Conservation (phyloP, 208 protist species). For the Wallacemonas sp. region DNA sequence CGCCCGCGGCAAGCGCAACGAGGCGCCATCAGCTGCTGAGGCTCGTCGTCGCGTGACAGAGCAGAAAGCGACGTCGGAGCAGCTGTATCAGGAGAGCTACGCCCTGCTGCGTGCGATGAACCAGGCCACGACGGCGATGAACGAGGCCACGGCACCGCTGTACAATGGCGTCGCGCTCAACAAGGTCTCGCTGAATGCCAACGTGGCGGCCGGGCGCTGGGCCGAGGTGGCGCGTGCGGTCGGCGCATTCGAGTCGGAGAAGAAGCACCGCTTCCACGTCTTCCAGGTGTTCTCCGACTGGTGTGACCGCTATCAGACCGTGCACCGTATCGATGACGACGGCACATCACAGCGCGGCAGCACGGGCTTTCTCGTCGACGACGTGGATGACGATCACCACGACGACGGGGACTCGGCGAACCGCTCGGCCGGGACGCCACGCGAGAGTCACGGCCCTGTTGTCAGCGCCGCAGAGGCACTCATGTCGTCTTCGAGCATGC, state of each 20-base stretch:
- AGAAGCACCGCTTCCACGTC: constrained; percentile 69
- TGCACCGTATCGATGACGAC: not conserved
- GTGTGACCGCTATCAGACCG: constrained; percentile 43
- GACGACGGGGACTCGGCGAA: constrained; percentile 10
- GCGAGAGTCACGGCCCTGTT: not conserved
- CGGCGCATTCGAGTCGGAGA: constrained; percentile 66
- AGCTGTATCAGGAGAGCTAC: constrained; percentile 65
- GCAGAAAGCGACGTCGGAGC: constrained; percentile 38
- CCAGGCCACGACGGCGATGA: constrained; percentile 43
- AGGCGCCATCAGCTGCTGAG: constrained; percentile 47
- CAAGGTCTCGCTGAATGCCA: constrained; percentile 44
- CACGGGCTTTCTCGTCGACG: not conserved
- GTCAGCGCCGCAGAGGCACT: not conserved
- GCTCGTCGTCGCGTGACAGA: constrained; percentile 45
- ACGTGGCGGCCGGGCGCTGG: constrained; percentile 73
- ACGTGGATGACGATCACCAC: not conserved
- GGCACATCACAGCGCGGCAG: not conserved
- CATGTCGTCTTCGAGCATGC: constrained; percentile 11
- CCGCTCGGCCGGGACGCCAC: not conserved
- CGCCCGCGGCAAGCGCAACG: constrained; percentile 7
- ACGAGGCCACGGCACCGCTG: constrained; percentile 61
- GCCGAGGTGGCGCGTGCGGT: constrained; percentile 64
- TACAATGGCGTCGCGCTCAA: constrained; percentile 67
- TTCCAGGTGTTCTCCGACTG: constrained; percentile 83
- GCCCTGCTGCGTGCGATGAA: constrained; percentile 56